Conservation (phyloP, 257 asterid species). For the Verbascum thapsus region DNA sequence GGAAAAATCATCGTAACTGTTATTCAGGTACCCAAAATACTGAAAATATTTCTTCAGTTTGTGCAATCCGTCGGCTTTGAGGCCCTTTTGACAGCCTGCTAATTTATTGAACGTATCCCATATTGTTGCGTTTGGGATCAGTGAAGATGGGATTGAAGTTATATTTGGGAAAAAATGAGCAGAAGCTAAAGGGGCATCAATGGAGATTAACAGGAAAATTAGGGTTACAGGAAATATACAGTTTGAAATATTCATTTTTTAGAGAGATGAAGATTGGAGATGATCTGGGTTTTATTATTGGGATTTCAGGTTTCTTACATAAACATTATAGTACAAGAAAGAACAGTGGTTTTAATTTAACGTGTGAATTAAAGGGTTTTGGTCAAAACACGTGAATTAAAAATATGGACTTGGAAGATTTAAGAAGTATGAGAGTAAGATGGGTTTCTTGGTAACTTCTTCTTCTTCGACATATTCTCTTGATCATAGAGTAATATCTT, state of each 20-base stretch:
- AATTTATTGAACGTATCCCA: conserved; percentile 57
- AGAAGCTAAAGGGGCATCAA: conserved; percentile 30
- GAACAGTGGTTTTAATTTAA: too few relatives aligned
- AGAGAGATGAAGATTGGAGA: too few relatives aligned
- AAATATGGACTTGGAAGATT: too few relatives aligned
- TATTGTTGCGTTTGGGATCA: conserved; percentile 45
- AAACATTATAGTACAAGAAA: too few relatives aligned
- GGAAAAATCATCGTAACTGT: conserved; percentile 40
- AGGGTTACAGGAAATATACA: conserved; percentile 3
- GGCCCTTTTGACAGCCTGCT: conserved; percentile 60
- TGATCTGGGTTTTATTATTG: too few relatives aligned
- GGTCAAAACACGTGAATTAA: too few relatives aligned
- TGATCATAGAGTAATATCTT: too few relatives aligned
- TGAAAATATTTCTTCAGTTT: conserved; percentile 67
- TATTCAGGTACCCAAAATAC: conserved; percentile 60
- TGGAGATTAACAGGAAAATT: conserved; percentile 16
- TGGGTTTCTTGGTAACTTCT: too few relatives aligned
- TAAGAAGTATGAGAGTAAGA: too few relatives aligned
- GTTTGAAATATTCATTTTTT: conserved; percentile 31
- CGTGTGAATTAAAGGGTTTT: too few relatives aligned
- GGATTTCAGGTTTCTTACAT: too few relatives aligned
- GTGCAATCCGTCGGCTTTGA: conserved; percentile 47
- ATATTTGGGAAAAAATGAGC: conserved; percentile 63
- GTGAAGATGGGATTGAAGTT: conserved; percentile 53
- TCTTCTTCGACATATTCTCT: too few relatives aligned